phyloP scores from a whole-genome alignment of 202 grass and related monocot species.

The Miscanthus sacchariflorus region DNA sequence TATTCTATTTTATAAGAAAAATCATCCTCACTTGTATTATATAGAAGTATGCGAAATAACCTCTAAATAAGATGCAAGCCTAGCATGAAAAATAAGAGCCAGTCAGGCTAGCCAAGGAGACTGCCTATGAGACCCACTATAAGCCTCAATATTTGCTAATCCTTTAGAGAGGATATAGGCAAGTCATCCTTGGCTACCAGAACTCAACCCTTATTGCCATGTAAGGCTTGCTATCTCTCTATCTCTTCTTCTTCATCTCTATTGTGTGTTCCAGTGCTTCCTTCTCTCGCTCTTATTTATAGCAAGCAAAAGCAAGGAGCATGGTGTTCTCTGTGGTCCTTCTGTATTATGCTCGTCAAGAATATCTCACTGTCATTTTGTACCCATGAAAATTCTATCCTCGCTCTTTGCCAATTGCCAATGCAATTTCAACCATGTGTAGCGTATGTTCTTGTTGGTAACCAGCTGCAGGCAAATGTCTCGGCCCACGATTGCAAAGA shows the following conservation, averaged over 20 bases:
- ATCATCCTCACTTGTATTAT: not conserved
- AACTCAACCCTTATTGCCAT: slow-evolving; percentile 53
- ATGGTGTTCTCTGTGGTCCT: not conserved
- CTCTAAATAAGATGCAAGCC: not conserved
- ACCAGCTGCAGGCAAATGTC: not conserved
- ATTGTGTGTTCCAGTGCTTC: not conserved
- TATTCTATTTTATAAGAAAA: not conserved
- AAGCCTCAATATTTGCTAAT: slow-evolving; percentile 28
- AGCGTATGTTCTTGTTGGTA: not conserved
- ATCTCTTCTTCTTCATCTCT: not conserved
- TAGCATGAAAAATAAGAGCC: slow-evolving; percentile 43
- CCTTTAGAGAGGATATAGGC: slow-evolving; percentile 49
- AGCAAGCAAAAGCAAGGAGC: slow-evolving; percentile 10
- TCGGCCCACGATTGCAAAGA: not conserved
- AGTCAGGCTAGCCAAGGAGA: slow-evolving; percentile 71
- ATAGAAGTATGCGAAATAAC: not conserved
- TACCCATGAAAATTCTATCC: slow-evolving; percentile 6
- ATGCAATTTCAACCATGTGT: slow-evolving; percentile 8
- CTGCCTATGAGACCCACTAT: slow-evolving; percentile 52
- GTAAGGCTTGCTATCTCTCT: slow-evolving; percentile 39
- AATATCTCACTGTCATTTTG: slow-evolving; percentile 10
- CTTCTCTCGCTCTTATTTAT: slow-evolving; percentile 18
- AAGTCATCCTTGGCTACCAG: slow-evolving; percentile 74
- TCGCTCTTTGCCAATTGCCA: not conserved
- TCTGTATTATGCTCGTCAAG: not conserved